Evolutionary conservation across 2,329 filamentous ascomycete genomes (phyloP).

Genomic region (Arthroderma sp.): DNA sequence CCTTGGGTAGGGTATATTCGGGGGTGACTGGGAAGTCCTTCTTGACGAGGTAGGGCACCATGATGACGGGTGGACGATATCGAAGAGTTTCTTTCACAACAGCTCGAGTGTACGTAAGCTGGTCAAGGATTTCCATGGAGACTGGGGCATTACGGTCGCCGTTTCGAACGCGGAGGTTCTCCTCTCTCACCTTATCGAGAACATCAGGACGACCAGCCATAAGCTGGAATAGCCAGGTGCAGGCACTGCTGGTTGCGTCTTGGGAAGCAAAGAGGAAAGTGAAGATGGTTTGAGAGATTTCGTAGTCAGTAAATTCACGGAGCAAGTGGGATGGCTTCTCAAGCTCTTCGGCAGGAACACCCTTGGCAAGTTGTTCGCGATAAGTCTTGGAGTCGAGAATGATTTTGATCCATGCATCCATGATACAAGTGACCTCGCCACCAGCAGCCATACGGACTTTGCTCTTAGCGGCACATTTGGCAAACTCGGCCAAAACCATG

Average conservation of each 20-base stretch:
- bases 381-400: constrained; percentile 79
- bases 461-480: constrained; percentile 83
- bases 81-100: constrained; percentile 84
- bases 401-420: constrained; percentile 84
- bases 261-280: constrained; percentile 96
- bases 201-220: constrained; percentile 89
- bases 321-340: constrained; percentile 75
- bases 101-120: constrained; percentile 77
- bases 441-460: constrained; percentile 85
- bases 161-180: constrained; percentile 66
- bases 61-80: constrained; percentile 89
- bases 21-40: constrained; percentile 85
- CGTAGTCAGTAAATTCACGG: constrained; percentile 76
- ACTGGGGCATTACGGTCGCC: constrained; percentile 59
- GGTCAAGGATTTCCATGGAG: constrained; percentile 75
- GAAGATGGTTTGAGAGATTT: constrained; percentile 87
- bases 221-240: constrained; percentile 90
- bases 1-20: constrained; percentile 83
- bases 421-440: constrained; percentile 77
- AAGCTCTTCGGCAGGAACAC: constrained; percentile 51
- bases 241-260: constrained; percentile 87
- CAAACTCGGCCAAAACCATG: constrained; percentile 79
- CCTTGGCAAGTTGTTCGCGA: constrained; percentile 62
- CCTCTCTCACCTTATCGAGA: constrained; percentile 77
- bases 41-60: constrained; percentile 93